Conservation (phyloP, 768 basidiomycete genomes). For the Boletus reticulatus region DNA sequence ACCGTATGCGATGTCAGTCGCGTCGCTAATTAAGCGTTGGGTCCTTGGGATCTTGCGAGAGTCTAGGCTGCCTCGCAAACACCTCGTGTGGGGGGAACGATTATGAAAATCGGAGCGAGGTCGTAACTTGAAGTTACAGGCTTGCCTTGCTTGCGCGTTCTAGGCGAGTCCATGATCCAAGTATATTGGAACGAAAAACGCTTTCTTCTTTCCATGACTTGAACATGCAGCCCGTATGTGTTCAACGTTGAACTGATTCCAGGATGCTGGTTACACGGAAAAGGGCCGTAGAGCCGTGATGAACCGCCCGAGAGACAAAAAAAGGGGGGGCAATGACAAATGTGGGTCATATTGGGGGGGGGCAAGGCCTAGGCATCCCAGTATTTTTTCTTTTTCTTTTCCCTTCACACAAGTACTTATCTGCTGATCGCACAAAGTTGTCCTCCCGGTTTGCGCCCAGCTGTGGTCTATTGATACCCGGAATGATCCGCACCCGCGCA, state of each 20-base stretch:
- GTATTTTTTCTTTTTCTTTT: not conserved
- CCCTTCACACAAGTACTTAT: not conserved
- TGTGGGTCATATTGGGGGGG: constrained; percentile 1
- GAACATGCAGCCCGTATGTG: no score
- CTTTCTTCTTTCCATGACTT: not conserved
- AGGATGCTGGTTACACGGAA: not conserved
- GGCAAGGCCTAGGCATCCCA: not conserved
- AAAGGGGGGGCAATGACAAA: not conserved
- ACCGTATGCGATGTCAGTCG: no score
- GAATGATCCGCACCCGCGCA: constrained; percentile 24
- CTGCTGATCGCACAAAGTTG: constrained; percentile 13
- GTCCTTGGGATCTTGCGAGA: not conserved
- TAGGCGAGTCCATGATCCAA: not conserved
- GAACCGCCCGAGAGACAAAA: not conserved
- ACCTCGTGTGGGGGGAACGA: constrained; percentile 14
- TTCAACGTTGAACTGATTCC: not conserved
- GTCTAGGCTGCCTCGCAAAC: constrained; percentile 21
- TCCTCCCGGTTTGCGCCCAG: constrained; percentile 16
- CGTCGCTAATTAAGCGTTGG: no score
- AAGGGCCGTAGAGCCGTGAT: not conserved
- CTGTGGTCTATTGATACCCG: constrained; percentile 14
- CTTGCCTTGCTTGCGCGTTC: not conserved
- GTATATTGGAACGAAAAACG: not conserved
- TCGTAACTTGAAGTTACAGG: no score
- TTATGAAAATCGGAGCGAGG: not conserved